Percentiles rank a stretch among this genome's conserved stretches.
Evolutionary conservation across 2,329 filamentous ascomycete species (phyloP).

Genomic region (Arachnopeziza araneosa): DNA sequence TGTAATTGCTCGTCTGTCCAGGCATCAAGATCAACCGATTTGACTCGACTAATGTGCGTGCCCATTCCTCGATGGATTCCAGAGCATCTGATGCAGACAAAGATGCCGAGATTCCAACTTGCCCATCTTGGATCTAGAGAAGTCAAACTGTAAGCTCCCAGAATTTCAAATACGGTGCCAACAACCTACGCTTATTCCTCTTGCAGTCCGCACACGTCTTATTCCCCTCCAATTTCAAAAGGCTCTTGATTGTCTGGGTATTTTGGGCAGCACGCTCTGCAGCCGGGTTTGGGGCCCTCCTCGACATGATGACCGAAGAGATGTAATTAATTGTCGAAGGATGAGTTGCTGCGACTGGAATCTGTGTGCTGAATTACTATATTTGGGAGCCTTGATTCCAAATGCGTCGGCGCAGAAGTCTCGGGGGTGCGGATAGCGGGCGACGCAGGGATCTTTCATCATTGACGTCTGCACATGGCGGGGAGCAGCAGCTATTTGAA

Average conservation of each 20-base stretch:
- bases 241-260: constrained; percentile 85
- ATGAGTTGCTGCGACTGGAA: not conserved
- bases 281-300: constrained; percentile 69
- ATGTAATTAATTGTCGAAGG: not conserved
- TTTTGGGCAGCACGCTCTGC: constrained; percentile 91
- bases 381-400: constrained; percentile 20
- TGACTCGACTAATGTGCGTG: constrained; percentile 96
- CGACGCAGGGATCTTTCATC: constrained; percentile 16
- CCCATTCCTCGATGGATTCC: constrained; percentile 99
- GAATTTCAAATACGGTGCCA: not conserved
- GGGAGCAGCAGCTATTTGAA: constrained; percentile 16
- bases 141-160: constrained; percentile 10
- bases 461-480: constrained; percentile 1
- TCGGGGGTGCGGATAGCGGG: not conserved
- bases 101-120: constrained; percentile 96
- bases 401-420: constrained; percentile 6
- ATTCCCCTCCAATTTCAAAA: constrained; percentile 91
- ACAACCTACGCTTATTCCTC: constrained; percentile 78
- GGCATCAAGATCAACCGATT: constrained; percentile 94
- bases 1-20: constrained; percentile 98
- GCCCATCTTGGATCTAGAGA: constrained; percentile 89
- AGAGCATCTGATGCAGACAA: constrained; percentile 96
- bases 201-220: constrained; percentile 99
- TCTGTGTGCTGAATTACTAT: not conserved
- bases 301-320: constrained; percentile 56